Conservation (phyloP, 2,329 filamentous ascomycete species). For the Leptographium flavum region DNA sequence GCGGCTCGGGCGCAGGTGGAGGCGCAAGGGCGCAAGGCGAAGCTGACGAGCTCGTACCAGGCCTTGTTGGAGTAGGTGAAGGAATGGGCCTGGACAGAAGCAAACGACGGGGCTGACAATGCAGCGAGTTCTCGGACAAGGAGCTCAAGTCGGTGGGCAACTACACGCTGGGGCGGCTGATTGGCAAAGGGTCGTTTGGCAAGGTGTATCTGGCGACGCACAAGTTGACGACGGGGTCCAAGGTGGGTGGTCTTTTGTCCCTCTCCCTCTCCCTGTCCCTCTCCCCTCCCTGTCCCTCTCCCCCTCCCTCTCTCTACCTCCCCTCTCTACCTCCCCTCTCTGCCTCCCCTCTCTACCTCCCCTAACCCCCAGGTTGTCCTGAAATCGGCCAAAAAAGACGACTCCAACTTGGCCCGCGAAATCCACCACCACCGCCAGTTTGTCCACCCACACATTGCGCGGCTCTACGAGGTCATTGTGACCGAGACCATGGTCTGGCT, state of each 20-base stretch:
- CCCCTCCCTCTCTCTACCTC: too few species aligned
- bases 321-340: too few species aligned
- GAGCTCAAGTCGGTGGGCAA: conserved; percentile 90
- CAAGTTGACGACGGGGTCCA: conserved; percentile 96
- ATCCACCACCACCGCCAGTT: conserved; percentile 99
- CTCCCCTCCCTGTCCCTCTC: too few species aligned
- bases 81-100: conserved; percentile 16
- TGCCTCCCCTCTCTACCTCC: too few species aligned
- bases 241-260: too few species aligned
- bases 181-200: conserved; percentile 95
- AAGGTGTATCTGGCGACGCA: conserved; percentile 95
- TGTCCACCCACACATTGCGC: conserved; percentile 89
- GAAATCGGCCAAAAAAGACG: conserved; percentile 93
- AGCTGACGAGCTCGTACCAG: conserved; percentile 94
- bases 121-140: conserved; percentile 82
- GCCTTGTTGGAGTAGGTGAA: conserved; percentile 89
- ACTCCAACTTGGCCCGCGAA: conserved; percentile 88
- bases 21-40: conserved; percentile 46
- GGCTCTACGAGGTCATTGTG: conserved; percentile 95
- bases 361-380: conserved; percentile 70
- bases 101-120: not conserved
- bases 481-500: conserved; percentile 93
- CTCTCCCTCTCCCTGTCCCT: too few species aligned
- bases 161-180: conserved; percentile 79
- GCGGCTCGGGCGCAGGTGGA: conserved; percentile 41